Conservation (phyloP, 2,329 filamentous ascomycete genomes). For the Cercospora beticola region DNA sequence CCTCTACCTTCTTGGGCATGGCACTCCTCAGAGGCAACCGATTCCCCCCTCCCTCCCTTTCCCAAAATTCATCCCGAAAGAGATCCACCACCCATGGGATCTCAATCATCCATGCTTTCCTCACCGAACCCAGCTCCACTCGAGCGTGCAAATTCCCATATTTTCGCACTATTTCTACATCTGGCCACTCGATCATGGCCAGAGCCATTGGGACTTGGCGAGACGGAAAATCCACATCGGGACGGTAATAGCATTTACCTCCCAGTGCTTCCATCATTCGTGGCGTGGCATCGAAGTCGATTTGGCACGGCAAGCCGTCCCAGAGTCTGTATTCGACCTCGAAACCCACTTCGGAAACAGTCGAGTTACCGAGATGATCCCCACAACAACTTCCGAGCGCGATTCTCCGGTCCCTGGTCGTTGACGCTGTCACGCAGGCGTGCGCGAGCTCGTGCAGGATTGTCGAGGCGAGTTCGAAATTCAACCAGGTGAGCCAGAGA, state of each 20-base stretch:
- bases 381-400: neutral
- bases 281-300: neutral
- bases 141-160: neutral
- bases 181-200: neutral
- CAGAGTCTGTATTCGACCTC: neutral
- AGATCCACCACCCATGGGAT: neutral
- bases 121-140: neutral
- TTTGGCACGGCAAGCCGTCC: neutral
- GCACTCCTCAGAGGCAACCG: neutral
- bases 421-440: neutral
- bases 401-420: neutral
- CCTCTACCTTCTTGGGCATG: neutral
- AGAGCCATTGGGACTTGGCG: neutral
- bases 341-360: neutral
- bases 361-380: neutral
- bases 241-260: neutral
- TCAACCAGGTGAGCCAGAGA: neutral
- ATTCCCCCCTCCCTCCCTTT: neutral
- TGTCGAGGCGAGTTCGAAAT: neutral
- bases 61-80: neutral
- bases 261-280: neutral
- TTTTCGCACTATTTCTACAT: neutral
- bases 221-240: neutral
- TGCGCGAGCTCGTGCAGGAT: neutral
- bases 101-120: neutral